Percentiles rank a stretch among this genome's conserved stretches.
phyloP scores from a whole-genome alignment of 2,329 filamentous ascomycete genomes.

The Cladosporium phlei region DNA sequence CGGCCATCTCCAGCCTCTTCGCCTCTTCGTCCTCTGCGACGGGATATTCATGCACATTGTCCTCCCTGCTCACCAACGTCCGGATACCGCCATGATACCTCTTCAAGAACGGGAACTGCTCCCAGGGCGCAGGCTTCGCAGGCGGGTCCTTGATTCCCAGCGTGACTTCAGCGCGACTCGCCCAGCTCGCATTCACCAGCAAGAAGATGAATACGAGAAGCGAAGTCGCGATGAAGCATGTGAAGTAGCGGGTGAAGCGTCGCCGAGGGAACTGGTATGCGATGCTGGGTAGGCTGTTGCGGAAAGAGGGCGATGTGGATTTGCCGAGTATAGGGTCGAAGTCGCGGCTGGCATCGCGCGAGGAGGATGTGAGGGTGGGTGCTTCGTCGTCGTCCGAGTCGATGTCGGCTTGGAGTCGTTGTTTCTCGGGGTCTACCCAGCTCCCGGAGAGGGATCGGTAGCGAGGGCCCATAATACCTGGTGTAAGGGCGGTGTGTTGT shows the following conservation, averaged over 20 bases:
- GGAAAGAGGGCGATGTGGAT: slow-evolving; percentile 16
- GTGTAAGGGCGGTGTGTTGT: neutral
- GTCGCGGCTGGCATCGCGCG: slow-evolving; percentile 20
- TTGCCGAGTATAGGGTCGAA: slow-evolving; percentile 30
- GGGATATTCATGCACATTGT: slow-evolving; percentile 80
- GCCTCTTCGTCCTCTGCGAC: slow-evolving; percentile 56
- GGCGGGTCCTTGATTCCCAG: slow-evolving; percentile 49
- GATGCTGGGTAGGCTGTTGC: slow-evolving; percentile 22
- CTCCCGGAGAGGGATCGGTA: slow-evolving; percentile 32
- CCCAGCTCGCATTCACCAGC: slow-evolving; percentile 51
- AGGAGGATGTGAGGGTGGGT: slow-evolving; percentile 29
- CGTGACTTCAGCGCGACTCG: slow-evolving; percentile 49
- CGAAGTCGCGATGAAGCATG: slow-evolving; percentile 62
- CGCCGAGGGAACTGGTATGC: slow-evolving; percentile 37
- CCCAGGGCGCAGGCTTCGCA: slow-evolving; percentile 69
- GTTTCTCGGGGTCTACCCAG: slow-evolving; percentile 36
- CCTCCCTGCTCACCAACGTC: slow-evolving; percentile 58
- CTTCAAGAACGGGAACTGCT: slow-evolving; percentile 76
- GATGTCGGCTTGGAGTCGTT: slow-evolving; percentile 32
- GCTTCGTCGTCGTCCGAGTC: slow-evolving; percentile 28
- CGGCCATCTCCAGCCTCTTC: slow-evolving; percentile 33
- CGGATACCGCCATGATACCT: slow-evolving; percentile 87
- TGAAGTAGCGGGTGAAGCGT: slow-evolving; percentile 74
- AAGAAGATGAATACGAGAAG: slow-evolving; percentile 73
- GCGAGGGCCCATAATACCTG: slow-evolving; percentile 16